A percentile compares a stretch with the other conserved stretches of the same genome.
Evolutionary conservation across 169 alveolate genomes (phyloP).

Genomic region (Plasmodium knowlesi): DNA sequence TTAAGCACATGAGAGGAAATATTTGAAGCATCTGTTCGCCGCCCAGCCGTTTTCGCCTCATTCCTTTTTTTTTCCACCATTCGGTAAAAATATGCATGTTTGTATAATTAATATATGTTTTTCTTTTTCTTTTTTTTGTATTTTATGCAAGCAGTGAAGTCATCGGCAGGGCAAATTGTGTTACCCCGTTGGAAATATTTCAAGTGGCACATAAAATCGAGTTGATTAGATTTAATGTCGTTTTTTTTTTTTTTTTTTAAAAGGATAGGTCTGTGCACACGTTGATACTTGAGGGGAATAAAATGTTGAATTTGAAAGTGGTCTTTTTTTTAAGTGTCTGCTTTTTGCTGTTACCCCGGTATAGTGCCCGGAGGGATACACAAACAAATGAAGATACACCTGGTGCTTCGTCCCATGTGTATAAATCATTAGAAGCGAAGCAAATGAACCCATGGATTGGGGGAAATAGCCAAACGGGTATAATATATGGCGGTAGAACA

Average conservation of each 20-base stretch:
- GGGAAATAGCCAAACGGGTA: neutral
- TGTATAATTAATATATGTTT: neutral
- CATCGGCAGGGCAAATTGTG: neutral
- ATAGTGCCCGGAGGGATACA: neutral
- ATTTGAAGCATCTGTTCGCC: neutral
- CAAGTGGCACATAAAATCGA: neutral
- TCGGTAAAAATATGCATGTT: neutral
- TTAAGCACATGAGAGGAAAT: neutral
- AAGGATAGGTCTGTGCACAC: neutral
- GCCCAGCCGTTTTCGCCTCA: neutral
- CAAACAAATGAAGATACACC: neutral
- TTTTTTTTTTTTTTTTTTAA: neutral
- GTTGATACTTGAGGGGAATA: neutral
- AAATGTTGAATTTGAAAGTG: slow-evolving; percentile 6
- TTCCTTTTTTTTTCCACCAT: neutral
- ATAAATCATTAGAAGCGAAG: neutral
- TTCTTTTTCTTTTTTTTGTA: neutral
- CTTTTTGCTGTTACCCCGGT: neutral
- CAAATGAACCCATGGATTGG: neutral
- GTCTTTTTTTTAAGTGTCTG: slow-evolving; percentile 16
- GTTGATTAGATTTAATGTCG: neutral
- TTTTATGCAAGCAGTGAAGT: neutral
- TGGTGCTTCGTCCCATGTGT: neutral
- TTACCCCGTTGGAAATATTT: neutral
- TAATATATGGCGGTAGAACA: neutral